phyloP scores from a whole-genome alignment of 2,329 filamentous ascomycete genomes.

The Diaporthe aspalathi region DNA sequence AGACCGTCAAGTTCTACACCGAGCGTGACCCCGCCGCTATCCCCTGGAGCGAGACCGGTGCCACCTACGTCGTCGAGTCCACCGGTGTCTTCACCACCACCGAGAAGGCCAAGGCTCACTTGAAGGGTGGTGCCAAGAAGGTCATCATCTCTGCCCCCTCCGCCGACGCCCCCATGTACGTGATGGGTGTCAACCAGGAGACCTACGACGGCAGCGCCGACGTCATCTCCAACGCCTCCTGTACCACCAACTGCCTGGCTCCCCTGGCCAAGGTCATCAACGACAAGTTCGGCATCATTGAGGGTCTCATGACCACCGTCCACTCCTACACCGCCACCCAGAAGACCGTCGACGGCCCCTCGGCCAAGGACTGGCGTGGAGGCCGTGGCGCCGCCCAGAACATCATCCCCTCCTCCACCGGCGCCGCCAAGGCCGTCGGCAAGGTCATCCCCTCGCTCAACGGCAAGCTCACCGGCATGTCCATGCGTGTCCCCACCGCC shows the following conservation, averaged over 20 bases:
- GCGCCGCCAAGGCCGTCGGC: constrained; percentile 99
- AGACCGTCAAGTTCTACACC: constrained; percentile 93
- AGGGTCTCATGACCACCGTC: constrained; percentile 99
- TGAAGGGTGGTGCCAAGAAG: constrained; percentile 98
- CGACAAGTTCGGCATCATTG: constrained; percentile 97
- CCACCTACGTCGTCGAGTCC: constrained; percentile 95
- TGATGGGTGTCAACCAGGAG: constrained; percentile 99
- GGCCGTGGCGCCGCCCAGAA: constrained; percentile 98
- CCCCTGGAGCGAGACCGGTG: constrained; percentile 88
- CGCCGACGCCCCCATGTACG: constrained; percentile 99
- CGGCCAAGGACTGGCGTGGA: constrained; percentile 99
- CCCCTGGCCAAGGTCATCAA: constrained; percentile 99
- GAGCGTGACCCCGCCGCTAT: constrained; percentile 92
- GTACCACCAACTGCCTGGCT: constrained; percentile 99
- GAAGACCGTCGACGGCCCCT: constrained; percentile 99
- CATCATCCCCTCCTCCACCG: constrained; percentile 99
- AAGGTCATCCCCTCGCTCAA: constrained; percentile 99
- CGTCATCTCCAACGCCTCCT: constrained; percentile 99
- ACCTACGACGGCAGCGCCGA: constrained; percentile 89
- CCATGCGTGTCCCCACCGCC: constrained; percentile 97
- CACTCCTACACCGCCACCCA: constrained; percentile 99
- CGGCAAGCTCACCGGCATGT: constrained; percentile 99
- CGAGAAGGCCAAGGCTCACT: constrained; percentile 93
- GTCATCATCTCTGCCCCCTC: constrained; percentile 93
- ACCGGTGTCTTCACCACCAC: constrained; percentile 99